Conservation (phyloP, 176 grass and related monocot species). For the Phragmites australis region DNA sequence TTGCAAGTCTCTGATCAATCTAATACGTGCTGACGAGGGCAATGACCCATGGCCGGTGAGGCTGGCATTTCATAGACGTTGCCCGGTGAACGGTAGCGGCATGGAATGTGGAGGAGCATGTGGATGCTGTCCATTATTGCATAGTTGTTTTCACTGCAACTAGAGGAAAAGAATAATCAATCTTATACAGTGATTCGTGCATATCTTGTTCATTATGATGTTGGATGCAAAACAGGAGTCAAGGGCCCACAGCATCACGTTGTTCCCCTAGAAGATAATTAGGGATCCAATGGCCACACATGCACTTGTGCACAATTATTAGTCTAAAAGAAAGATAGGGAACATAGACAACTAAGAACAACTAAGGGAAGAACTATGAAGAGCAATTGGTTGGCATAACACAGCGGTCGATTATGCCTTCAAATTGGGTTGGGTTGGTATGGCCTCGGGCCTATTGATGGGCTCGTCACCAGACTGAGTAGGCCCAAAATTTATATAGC, state of each 20-base stretch:
- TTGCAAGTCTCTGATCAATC: background rate
- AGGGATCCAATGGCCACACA: background rate
- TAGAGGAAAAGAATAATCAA: background rate
- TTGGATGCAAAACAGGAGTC: background rate
- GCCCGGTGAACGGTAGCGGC: slow-evolving; percentile 18
- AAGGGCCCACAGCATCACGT: background rate
- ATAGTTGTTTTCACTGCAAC: background rate
- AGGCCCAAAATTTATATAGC: too few relatives aligned
- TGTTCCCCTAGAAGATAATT: background rate
- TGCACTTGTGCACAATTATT: background rate
- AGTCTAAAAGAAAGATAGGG: background rate
- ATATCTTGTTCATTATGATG: background rate
- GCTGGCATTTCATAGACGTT: slow-evolving; percentile 26
- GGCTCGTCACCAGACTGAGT: too few relatives aligned
- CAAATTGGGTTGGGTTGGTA: too few relatives aligned
- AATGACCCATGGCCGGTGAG: too few relatives aligned
- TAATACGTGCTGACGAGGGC: background rate
- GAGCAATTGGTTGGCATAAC: too few relatives aligned
- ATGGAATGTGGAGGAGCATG: slow-evolving; percentile 16
- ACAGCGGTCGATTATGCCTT: too few relatives aligned
- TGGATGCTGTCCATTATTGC: slow-evolving; percentile 26
- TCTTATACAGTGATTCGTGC: background rate
- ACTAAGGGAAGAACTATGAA: background rate
- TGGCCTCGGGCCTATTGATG: too few relatives aligned
- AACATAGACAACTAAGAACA: background rate